Percentiles rank a stretch among this genome's conserved stretches.
Evolutionary conservation across 495 filamentous ascomycete species (phyloP).

Genomic region (Gamarada debralockiae): DNA sequence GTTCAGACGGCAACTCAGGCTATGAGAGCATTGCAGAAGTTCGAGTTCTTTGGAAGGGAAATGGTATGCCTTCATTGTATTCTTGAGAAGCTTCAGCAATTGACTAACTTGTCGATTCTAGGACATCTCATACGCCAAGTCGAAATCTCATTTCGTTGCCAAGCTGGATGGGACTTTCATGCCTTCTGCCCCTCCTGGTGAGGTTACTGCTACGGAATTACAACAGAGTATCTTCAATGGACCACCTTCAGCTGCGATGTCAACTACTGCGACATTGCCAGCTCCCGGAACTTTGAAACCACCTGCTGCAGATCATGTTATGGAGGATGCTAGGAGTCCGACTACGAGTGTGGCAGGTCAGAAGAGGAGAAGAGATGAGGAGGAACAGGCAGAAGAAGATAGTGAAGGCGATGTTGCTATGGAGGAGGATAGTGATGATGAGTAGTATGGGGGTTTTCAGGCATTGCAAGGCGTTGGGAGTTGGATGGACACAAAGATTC

Average conservation of each 20-base stretch:
- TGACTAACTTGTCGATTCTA: constrained; percentile 31
- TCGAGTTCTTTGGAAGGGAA: constrained; percentile 80
- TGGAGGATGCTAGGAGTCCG: constrained; percentile 40
- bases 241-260: constrained; percentile 44
- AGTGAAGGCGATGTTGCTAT: constrained; percentile 66
- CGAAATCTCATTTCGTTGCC: constrained; percentile 77
- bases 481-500: background rate
- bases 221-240: constrained; percentile 80
- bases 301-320: constrained; percentile 31
- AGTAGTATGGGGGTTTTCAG: constrained; percentile 26
- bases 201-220: constrained; percentile 64
- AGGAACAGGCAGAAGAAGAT: constrained; percentile 45
- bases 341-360: constrained; percentile 37
- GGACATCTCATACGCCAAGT: constrained; percentile 87
- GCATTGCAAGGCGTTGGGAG: constrained; percentile 15
- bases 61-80: constrained; percentile 55
- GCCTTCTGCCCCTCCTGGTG: constrained; percentile 49
- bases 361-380: constrained; percentile 70
- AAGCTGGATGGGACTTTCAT: constrained; percentile 89
- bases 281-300: constrained; percentile 39
- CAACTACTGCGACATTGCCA: constrained; percentile 37
- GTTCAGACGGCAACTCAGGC: constrained; percentile 83
- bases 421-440: constrained; percentile 65
- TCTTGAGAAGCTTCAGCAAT: background rate
- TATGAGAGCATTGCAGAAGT: constrained; percentile 80